phyloP scores from a whole-genome alignment of 441 rosid species.

The Populus tomentosa region DNA sequence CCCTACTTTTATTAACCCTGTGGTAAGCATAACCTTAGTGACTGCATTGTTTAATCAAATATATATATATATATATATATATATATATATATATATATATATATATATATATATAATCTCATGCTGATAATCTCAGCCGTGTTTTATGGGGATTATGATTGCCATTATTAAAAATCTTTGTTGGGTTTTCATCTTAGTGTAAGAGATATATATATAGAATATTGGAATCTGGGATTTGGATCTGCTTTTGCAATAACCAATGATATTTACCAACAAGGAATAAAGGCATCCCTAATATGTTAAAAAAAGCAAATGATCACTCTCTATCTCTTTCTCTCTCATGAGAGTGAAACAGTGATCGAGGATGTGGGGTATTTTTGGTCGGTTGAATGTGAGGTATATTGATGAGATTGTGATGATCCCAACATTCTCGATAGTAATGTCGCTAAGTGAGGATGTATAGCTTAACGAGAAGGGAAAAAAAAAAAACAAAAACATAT shows the following conservation, averaged over 20 bases:
- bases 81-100: too few species aligned
- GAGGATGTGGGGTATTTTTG: slow-evolving; percentile 12
- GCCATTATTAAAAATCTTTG: slow-evolving; percentile 1
- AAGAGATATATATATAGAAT: slow-evolving; percentile 6
- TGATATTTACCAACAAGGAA: slow-evolving; percentile 34
- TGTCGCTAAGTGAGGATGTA: neutral
- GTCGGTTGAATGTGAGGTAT: slow-evolving; percentile 19
- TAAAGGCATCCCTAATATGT: slow-evolving; percentile 38
- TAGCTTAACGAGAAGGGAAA: neutral
- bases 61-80: too few species aligned
- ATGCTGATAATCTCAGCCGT: neutral
- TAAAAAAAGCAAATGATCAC: slow-evolving; percentile 29
- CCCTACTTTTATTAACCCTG: too few species aligned
- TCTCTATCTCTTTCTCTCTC: slow-evolving; percentile 8
- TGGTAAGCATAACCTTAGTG: too few species aligned
- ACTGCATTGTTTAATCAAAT: too few species aligned
- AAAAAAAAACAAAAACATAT: neutral
- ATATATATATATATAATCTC: neutral
- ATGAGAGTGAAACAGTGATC: slow-evolving; percentile 12
- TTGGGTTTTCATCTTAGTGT: slow-evolving; percentile 12
- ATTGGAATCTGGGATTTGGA: slow-evolving; percentile 39
- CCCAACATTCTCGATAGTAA: slow-evolving; percentile 6
- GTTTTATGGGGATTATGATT: slow-evolving; percentile 7
- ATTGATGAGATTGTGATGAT: slow-evolving; percentile 21
- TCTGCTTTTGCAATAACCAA: slow-evolving; percentile 54